Percentiles rank a stretch among this genome's conserved stretches.
Evolutionary conservation across 2,329 filamentous ascomycete genomes (phyloP).

Genomic region (Grosmannia serpens): DNA sequence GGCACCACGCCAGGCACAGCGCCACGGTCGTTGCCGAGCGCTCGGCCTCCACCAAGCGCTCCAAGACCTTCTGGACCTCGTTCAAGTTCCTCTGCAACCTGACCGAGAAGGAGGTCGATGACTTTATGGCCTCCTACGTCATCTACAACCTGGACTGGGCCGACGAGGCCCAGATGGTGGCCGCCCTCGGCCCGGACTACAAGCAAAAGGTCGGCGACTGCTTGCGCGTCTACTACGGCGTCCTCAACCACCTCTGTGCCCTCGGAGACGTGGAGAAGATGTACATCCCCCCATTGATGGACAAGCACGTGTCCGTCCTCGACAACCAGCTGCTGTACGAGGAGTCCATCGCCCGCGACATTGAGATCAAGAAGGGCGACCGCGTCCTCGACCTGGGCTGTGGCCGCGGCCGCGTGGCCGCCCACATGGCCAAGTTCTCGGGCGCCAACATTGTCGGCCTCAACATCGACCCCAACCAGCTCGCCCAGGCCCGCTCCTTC

Average conservation of each 20-base stretch:
- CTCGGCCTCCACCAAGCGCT: conserved; percentile 33
- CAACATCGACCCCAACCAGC: conserved; percentile 42
- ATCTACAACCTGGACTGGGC: conserved; percentile 46
- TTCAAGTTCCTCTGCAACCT: conserved; percentile 38
- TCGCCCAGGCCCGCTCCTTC: conserved; percentile 32
- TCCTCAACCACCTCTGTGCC: conserved; percentile 42
- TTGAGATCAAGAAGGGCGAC: conserved; percentile 32
- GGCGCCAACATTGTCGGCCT: conserved; percentile 37
- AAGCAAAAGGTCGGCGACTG: conserved; percentile 38
- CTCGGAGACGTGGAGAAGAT: conserved; percentile 46
- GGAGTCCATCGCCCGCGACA: conserved; percentile 34
- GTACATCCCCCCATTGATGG: conserved; percentile 44
- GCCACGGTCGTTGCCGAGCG: conserved; percentile 23
- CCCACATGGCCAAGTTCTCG: conserved; percentile 37
- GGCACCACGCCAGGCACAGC: conserved; percentile 2
- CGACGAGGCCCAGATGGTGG: conserved; percentile 35
- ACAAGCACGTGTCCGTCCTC: conserved; percentile 33
- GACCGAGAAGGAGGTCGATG: conserved; percentile 37
- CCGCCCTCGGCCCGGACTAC: conserved; percentile 35
- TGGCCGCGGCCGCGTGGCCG: conserved; percentile 39
- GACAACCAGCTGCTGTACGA: conserved; percentile 43
- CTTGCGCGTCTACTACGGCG: conserved; percentile 39
- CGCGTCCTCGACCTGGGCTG: conserved; percentile 40
- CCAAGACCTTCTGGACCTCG: conserved; percentile 36
- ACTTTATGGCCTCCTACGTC: conserved; percentile 44